These are phyloP conservation scores for Penicillium coffeae DNA, from an alignment of 495 filamentous ascomycete species.

Conservation along the genomic window DNA sequence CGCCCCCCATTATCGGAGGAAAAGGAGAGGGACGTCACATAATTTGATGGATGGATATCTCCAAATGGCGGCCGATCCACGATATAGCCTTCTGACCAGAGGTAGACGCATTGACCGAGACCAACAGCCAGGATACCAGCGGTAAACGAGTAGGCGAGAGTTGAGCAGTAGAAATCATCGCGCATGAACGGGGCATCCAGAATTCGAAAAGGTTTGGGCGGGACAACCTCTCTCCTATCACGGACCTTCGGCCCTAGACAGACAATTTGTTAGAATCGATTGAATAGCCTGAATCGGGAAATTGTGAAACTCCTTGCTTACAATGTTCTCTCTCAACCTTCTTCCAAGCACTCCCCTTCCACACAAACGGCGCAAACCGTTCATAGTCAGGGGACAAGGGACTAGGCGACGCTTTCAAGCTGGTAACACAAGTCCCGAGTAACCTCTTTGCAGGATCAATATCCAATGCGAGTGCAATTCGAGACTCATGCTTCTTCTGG, in stretches of 20 bases:
- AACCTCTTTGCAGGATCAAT: slow-evolving; percentile 65
- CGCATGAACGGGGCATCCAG: slow-evolving; percentile 82
- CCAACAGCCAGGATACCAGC: slow-evolving; percentile 79
- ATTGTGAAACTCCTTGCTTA: too few species aligned
- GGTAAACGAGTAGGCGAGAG: slow-evolving; percentile 76
- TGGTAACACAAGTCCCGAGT: slow-evolving; percentile 39
- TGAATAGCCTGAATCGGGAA: too few species aligned
- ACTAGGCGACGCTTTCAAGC: slow-evolving; percentile 15
- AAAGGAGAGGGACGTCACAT: slow-evolving; percentile 83
- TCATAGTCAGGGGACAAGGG: slow-evolving; percentile 33
- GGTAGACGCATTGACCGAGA: slow-evolving; percentile 74
- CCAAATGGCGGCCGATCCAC: slow-evolving; percentile 44
- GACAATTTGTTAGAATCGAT: neutral
- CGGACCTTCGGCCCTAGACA: slow-evolving; percentile 21
- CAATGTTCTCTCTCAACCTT: slow-evolving; percentile 45
- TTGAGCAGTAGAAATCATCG: slow-evolving; percentile 94
- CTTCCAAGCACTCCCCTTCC: slow-evolving; percentile 61
- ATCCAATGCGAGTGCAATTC: slow-evolving; percentile 79
- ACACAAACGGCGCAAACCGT: slow-evolving; percentile 36
- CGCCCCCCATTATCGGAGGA: slow-evolving; percentile 74
- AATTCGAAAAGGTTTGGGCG: slow-evolving; percentile 76
- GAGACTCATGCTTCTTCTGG: slow-evolving; percentile 63
- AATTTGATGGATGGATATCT: slow-evolving; percentile 42
- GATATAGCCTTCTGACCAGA: slow-evolving; percentile 76
- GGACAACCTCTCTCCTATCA: slow-evolving; percentile 40